Conservation (phyloP, 768 basidiomycete species). For the Agrocybe chaxingu region DNA sequence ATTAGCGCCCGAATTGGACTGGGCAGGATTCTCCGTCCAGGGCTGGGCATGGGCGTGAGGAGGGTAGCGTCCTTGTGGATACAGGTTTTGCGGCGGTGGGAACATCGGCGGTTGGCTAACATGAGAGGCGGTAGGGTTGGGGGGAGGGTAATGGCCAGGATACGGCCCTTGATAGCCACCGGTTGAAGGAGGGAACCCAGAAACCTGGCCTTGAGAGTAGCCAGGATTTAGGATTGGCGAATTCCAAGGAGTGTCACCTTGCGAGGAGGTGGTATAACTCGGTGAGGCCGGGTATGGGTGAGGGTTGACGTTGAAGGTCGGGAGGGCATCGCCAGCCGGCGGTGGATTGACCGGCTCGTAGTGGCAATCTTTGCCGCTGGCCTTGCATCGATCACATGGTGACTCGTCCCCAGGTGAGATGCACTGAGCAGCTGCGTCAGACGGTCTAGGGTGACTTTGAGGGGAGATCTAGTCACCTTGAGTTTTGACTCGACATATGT, state of each 20-base stretch:
- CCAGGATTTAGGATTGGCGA: not conserved
- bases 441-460: not conserved
- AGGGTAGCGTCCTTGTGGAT: not conserved
- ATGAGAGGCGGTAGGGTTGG: not conserved
- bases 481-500: constrained; percentile 49
- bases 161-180: not conserved
- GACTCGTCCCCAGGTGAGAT: no score
- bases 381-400: constrained; percentile 31
- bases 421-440: no score
- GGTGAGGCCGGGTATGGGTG: no score
- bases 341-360: constrained; percentile 37
- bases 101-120: not conserved
- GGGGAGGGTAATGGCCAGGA: not conserved
- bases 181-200: not conserved
- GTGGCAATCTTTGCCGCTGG: constrained; percentile 32
- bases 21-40: no score
- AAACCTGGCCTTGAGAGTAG: not conserved
- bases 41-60: no score
- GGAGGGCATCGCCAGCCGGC: no score
- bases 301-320: no score
- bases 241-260: no score
- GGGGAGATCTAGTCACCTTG: constrained; percentile 34
- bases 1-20: no score
- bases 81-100: not conserved
- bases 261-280: no score